Conservation (phyloP, 768 basidiomycete genomes). For the Podaxis carcinomalis region DNA sequence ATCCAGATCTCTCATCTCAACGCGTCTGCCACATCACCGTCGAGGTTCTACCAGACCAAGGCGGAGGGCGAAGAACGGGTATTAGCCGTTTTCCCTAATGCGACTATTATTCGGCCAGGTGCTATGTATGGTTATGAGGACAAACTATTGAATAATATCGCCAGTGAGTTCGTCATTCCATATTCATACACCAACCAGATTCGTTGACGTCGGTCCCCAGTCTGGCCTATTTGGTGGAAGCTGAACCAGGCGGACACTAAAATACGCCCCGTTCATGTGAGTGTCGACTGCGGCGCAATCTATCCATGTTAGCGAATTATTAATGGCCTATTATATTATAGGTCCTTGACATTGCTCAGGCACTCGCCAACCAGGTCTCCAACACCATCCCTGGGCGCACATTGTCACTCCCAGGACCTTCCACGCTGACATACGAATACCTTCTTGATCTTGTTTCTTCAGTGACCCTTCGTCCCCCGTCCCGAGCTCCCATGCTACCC, state of each 20-base stretch:
- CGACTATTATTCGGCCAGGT: slow-evolving; percentile 85
- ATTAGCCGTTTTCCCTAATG: slow-evolving; percentile 73
- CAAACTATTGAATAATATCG: slow-evolving; percentile 88
- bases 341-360: slow-evolving; percentile 95
- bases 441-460: slow-evolving; percentile 73
- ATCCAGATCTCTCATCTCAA: slow-evolving; percentile 96
- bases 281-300: slow-evolving; percentile 23
- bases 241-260: slow-evolving; percentile 85
- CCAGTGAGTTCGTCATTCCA: slow-evolving; percentile 48
- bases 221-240: slow-evolving; percentile 92
- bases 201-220: slow-evolving; percentile 33
- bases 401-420: slow-evolving; percentile 84
- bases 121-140: slow-evolving; percentile 94
- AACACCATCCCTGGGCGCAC: slow-evolving; percentile 61
- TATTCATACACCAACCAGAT: background rate
- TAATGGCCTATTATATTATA: slow-evolving; percentile 23
- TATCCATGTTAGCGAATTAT: slow-evolving; percentile 15
- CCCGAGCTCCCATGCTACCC: slow-evolving; percentile 71
- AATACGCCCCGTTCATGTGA: slow-evolving; percentile 89
- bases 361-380: slow-evolving; percentile 70
- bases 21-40: slow-evolving; percentile 73
- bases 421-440: slow-evolving; percentile 78
- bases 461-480: slow-evolving; percentile 74
- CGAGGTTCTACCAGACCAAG: slow-evolving; percentile 85
- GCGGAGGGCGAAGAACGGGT: slow-evolving; percentile 88